phyloP scores from a whole-genome alignment of 176 grass and related monocot species.

The Phragmites australis region DNA sequence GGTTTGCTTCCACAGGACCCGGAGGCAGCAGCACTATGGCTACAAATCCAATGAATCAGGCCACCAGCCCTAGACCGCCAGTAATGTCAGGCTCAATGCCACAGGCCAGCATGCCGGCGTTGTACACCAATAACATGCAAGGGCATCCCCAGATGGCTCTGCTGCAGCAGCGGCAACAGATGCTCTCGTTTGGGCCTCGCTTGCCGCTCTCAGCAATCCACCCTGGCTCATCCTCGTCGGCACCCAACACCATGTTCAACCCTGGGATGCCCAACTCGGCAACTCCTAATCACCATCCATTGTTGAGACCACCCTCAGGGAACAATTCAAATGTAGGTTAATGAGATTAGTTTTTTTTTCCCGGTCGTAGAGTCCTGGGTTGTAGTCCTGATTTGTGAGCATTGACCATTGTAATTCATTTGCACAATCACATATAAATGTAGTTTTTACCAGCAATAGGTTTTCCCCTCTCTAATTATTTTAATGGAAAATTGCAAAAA shows the following conservation, averaged over 20 bases:
- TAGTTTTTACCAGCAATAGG: constrained; percentile 4
- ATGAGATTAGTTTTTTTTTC: neutral
- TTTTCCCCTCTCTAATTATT: constrained; percentile 26
- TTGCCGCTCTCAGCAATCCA: constrained; percentile 82
- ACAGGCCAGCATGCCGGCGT: constrained; percentile 38
- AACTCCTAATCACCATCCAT: constrained; percentile 56
- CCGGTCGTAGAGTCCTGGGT: constrained; percentile 27
- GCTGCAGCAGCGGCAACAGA: constrained; percentile 58
- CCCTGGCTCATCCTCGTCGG: constrained; percentile 44
- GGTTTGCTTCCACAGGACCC: constrained; percentile 36
- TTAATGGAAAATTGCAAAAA: no score
- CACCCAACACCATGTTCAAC: constrained; percentile 65
- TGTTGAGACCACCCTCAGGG: constrained; percentile 72
- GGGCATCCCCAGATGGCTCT: constrained; percentile 72
- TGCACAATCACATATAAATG: constrained; percentile 41
- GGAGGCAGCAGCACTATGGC: constrained; percentile 34
- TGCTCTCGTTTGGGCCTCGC: constrained; percentile 69
- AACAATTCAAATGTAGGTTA: constrained; percentile 70
- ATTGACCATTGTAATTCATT: constrained; percentile 51
- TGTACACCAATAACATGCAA: constrained; percentile 62
- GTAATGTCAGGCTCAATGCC: constrained; percentile 32
- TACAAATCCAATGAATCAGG: constrained; percentile 51
- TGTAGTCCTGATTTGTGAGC: constrained; percentile 35
- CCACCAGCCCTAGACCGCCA: constrained; percentile 37
- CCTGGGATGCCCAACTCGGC: constrained; percentile 49